phyloP scores from a whole-genome alignment of 164 flowering plant genomes.

The Stephania japonica region DNA sequence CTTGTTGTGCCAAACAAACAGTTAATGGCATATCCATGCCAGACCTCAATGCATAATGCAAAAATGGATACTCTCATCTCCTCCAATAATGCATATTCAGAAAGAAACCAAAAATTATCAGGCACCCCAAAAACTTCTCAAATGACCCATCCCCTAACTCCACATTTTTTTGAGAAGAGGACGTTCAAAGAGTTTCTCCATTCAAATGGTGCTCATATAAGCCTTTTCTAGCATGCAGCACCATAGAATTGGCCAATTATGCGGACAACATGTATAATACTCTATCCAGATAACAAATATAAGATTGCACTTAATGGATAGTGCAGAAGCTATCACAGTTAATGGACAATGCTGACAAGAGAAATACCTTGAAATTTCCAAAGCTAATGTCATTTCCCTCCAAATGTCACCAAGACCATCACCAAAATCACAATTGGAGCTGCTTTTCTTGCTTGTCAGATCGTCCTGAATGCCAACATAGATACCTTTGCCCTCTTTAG shows the following conservation, averaged over 20 bases:
- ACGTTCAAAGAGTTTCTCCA: too few species aligned
- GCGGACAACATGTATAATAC: neutral
- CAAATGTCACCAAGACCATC: conserved; percentile 69
- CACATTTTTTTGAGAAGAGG: too few species aligned
- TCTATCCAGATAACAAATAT: neutral
- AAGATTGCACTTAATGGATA: neutral
- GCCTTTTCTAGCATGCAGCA: neutral
- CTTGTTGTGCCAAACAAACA: too few species aligned
- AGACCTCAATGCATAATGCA: too few species aligned
- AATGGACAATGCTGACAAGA: neutral
- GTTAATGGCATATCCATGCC: too few species aligned
- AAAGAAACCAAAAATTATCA: too few species aligned
- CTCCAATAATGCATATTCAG: too few species aligned
- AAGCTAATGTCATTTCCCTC: conserved; percentile 63
- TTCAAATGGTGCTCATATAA: neutral
- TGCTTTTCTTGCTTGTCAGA: conserved; percentile 9
- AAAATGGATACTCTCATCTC: too few species aligned
- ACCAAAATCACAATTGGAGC: conserved; percentile 22
- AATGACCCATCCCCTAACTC: too few species aligned
- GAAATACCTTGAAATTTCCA: conserved; percentile 72
- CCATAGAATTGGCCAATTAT: neutral
- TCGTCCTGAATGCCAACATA: conserved; percentile 50
- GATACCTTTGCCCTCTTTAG: conserved; percentile 36
- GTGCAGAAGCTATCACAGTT: neutral
- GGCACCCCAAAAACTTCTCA: too few species aligned